These are phyloP conservation scores for Cetradonia linearis DNA, from an alignment of 495 filamentous ascomycete genomes.

Conservation along the genomic window DNA sequence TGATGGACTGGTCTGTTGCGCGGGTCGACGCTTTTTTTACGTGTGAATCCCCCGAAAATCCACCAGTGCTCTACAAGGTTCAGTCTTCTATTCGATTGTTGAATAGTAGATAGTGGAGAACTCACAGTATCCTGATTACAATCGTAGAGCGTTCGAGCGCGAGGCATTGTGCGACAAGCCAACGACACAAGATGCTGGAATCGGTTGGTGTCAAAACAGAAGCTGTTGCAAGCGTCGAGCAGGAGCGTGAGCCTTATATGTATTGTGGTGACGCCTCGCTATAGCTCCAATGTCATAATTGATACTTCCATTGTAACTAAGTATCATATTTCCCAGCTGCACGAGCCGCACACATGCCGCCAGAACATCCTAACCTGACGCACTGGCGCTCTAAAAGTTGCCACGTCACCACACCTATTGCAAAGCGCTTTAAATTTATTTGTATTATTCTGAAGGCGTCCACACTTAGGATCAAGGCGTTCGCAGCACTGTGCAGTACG, in stretches of 20 bases:
- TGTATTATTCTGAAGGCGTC: neutral
- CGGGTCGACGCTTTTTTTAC: neutral
- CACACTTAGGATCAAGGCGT: neutral
- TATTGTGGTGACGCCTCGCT: neutral
- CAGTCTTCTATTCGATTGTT: neutral
- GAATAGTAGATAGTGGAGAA: neutral
- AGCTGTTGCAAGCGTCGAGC: neutral
- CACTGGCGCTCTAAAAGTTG: neutral
- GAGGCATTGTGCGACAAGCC: neutral
- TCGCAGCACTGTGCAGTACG: neutral
- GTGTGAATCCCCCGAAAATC: neutral
- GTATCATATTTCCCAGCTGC: neutral
- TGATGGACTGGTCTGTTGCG: neutral
- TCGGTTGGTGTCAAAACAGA: neutral
- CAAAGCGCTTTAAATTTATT: neutral
- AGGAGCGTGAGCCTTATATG: neutral
- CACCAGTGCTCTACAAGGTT: neutral
- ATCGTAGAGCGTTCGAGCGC: neutral
- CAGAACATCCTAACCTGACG: neutral
- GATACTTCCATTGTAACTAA: neutral
- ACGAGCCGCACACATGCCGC: neutral
- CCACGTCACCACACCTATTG: constrained; percentile 1
- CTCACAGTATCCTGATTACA: neutral
- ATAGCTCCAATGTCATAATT: neutral
- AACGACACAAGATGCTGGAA: neutral